phyloP scores from a whole-genome alignment of 164 flowering plant species.

The Macadamia integrifolia region DNA sequence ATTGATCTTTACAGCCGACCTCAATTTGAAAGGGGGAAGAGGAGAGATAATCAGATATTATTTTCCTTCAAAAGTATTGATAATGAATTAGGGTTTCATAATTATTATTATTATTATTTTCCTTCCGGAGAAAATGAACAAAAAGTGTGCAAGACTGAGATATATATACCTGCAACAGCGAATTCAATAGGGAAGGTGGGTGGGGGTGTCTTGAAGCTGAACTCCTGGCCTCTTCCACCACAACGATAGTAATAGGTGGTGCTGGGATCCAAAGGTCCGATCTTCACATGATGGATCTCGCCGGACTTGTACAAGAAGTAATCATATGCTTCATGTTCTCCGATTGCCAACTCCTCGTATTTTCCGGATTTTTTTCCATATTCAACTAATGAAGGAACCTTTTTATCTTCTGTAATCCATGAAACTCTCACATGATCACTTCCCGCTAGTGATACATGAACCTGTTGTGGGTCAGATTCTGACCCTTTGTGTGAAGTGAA shows the following conservation, averaged over 20 bases:
- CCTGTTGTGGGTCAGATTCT: slow-evolving; percentile 10
- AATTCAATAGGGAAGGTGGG: slow-evolving; percentile 57
- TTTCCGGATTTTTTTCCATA: slow-evolving; percentile 46
- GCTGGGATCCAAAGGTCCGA: slow-evolving; percentile 66
- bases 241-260: slow-evolving; percentile 68
- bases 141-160: background rate
- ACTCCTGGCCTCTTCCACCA: slow-evolving; percentile 57
- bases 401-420: slow-evolving; percentile 49
- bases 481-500: background rate
- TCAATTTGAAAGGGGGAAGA: no score
- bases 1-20: no score
- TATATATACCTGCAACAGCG: slow-evolving; percentile 46
- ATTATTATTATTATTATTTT: no score
- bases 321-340: slow-evolving; percentile 46
- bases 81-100: no score
- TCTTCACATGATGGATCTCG: slow-evolving; percentile 58
- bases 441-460: slow-evolving; percentile 67
- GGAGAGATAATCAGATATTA: no score
- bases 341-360: slow-evolving; percentile 37
- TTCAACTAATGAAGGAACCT: slow-evolving; percentile 42
- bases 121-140: no score
- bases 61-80: no score
- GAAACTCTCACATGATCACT: slow-evolving; percentile 52
- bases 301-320: slow-evolving; percentile 69
- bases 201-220: slow-evolving; percentile 71